Conservation (phyloP, 257 asterid genomes). For the Petrea volubilis region DNA sequence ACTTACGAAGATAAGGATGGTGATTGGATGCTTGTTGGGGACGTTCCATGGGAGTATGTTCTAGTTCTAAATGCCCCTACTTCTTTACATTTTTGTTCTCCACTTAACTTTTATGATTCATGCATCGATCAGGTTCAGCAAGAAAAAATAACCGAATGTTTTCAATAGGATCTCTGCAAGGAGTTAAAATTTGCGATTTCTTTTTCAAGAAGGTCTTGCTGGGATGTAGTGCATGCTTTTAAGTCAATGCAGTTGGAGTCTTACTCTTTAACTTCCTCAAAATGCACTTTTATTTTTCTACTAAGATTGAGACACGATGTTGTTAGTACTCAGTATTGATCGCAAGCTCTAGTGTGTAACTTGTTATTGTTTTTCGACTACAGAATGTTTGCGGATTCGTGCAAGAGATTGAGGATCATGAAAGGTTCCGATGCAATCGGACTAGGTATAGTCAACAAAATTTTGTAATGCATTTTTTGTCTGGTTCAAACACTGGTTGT, state of each 20-base stretch:
- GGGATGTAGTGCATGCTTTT: too few species aligned
- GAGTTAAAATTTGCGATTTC: too few species aligned
- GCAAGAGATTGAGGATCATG: conserved; percentile 90
- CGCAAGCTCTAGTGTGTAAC: background rate
- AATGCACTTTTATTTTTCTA: too few species aligned
- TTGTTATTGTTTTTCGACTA: conserved; percentile 12
- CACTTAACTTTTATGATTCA: background rate
- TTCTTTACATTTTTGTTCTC: background rate
- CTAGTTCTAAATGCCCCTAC: background rate
- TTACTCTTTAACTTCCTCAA: too few species aligned
- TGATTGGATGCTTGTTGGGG: conserved; percentile 96
- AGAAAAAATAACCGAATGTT: too few species aligned
- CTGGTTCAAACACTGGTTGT: background rate
- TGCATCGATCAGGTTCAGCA: too few species aligned
- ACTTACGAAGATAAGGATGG: conserved; percentile 82
- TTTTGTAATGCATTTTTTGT: background rate
- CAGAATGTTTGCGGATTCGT: conserved; percentile 84
- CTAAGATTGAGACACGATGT: too few species aligned
- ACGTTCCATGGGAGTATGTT: conserved; percentile 84
- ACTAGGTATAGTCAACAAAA: conserved; percentile 48
- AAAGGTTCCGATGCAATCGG: conserved; percentile 86
- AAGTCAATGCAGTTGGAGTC: too few species aligned
- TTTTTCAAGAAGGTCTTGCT: too few species aligned
- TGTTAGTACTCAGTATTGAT: background rate
- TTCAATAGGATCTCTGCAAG: background rate